phyloP scores from a whole-genome alignment of 345 rosid species.

The Arabidopsis suecica region DNA sequence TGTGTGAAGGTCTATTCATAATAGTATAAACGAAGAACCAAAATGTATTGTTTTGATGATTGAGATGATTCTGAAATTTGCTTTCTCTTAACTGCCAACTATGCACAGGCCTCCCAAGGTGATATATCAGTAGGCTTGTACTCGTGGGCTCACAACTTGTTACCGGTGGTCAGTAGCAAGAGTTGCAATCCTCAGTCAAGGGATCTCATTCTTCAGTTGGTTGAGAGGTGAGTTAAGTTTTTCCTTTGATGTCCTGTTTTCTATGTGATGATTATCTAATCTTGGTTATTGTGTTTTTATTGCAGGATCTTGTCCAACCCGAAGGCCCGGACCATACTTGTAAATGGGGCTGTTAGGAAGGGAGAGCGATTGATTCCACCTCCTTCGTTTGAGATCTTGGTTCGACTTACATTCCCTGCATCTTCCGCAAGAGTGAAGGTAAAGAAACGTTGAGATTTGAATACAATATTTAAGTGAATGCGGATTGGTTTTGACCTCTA shows the following conservation, averaged over 20 bases:
- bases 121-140: conserved; percentile 71
- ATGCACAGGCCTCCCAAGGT: conserved; percentile 62
- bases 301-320: conserved; percentile 66
- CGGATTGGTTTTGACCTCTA: conserved; percentile 7
- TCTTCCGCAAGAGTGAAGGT: conserved; percentile 76
- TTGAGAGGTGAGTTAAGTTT: conserved; percentile 45
- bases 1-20: conserved; percentile 34
- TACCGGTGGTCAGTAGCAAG: conserved; percentile 55
- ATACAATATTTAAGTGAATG: neutral
- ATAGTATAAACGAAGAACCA: neutral
- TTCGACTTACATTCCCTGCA: conserved; percentile 66
- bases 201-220: conserved; percentile 69
- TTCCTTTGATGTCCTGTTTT: conserved; percentile 1
- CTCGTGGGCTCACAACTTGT: conserved; percentile 65
- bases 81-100: conserved; percentile 4
- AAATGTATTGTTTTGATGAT: neutral
- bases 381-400: conserved; percentile 60
- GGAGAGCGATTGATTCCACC: conserved; percentile 83
- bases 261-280: conserved; percentile 19
- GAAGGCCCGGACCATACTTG: conserved; percentile 64
- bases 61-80: conserved; percentile 6
- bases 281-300: conserved; percentile 4
- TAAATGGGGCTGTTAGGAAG: conserved; percentile 73
- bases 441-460: conserved; percentile 28
- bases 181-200: conserved; percentile 73